Conservation (phyloP, 2,329 filamentous ascomycete genomes). For the Pseudonectria buxi region DNA sequence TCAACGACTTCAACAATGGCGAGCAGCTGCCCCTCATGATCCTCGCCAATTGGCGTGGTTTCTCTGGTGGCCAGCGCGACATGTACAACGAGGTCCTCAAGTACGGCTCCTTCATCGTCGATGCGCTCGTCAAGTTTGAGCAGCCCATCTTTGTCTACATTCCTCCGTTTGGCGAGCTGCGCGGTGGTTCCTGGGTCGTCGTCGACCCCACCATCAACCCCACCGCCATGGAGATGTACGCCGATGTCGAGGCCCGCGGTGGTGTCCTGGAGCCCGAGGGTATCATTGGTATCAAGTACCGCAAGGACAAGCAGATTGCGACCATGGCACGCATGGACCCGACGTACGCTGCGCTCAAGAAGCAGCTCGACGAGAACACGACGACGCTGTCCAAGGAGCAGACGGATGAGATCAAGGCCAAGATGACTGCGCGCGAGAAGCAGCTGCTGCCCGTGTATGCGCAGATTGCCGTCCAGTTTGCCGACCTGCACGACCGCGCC, state of each 20-base stretch:
- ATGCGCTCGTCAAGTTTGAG: slow-evolving; percentile 95
- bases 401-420: slow-evolving; percentile 69
- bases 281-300: slow-evolving; percentile 98
- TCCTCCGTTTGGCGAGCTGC: slow-evolving; percentile 89
- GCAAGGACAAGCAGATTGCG: slow-evolving; percentile 92
- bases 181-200: slow-evolving; percentile 98
- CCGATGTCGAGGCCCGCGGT: slow-evolving; percentile 87
- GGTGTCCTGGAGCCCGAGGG: slow-evolving; percentile 97
- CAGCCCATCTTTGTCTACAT: slow-evolving; percentile 99
- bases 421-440: slow-evolving; percentile 82
- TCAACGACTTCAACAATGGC: slow-evolving; percentile 98
- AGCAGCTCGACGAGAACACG: slow-evolving; percentile 56
- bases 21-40: slow-evolving; percentile 99
- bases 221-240: slow-evolving; percentile 98
- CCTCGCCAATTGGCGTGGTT: slow-evolving; percentile 98
- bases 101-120: slow-evolving; percentile 98
- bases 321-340: slow-evolving; percentile 94
- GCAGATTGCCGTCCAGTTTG: slow-evolving; percentile 94
- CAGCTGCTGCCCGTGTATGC: slow-evolving; percentile 85
- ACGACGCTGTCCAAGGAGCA: slow-evolving; percentile 62
- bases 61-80: slow-evolving; percentile 98
- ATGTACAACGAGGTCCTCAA: slow-evolving; percentile 99
- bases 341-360: slow-evolving; percentile 75
- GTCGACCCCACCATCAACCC: slow-evolving; percentile 98
- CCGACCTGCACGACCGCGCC: slow-evolving; percentile 92